Evolutionary conservation across 1,284 basidiomycete species (phyloP).

Genomic region (Sporisorium scitamineum): DNA sequence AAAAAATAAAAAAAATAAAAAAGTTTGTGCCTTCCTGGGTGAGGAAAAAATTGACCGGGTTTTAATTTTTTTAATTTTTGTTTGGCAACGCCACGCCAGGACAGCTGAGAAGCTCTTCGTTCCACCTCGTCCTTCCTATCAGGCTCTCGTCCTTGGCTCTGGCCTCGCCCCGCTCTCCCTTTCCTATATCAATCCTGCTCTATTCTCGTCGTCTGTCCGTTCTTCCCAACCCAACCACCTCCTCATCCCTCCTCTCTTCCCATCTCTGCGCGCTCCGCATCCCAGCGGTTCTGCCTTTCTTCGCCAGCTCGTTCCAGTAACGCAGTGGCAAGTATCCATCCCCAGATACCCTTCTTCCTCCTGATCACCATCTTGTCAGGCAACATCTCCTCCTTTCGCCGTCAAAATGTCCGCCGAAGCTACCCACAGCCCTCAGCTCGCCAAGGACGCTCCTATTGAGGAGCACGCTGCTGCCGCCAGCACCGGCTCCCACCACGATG

Average conservation of each 20-base stretch:
- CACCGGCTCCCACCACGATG: slow-evolving; percentile 43
- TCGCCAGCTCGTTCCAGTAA: neutral
- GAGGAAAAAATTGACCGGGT: neutral
- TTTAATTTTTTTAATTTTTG: neutral
- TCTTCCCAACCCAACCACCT: neutral
- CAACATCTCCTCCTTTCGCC: neutral
- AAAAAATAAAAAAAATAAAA: neutral
- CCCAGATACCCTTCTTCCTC: slow-evolving; percentile 2
- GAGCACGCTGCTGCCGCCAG: slow-evolving; percentile 22
- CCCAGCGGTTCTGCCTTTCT: slow-evolving; percentile 10
- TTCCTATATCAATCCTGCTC: slow-evolving; percentile 34
- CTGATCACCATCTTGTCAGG: neutral
- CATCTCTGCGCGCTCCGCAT: slow-evolving; percentile 14
- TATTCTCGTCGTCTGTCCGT: neutral
- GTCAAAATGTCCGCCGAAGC: slow-evolving; percentile 28
- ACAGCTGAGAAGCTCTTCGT: neutral
- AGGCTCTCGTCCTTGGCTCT: neutral
- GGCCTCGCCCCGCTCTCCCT: slow-evolving; percentile 2
- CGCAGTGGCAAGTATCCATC: slow-evolving; percentile 2
- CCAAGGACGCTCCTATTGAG: slow-evolving; percentile 31
- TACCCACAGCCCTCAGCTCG: slow-evolving; percentile 36
- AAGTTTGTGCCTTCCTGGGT: neutral
- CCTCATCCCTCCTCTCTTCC: slow-evolving; percentile 1
- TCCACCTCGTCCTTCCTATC: slow-evolving; percentile 9
- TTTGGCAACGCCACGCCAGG: neutral